These are phyloP conservation scores for Zalerion maritima DNA, from an alignment of 495 filamentous ascomycete genomes.

Conservation along the genomic window DNA sequence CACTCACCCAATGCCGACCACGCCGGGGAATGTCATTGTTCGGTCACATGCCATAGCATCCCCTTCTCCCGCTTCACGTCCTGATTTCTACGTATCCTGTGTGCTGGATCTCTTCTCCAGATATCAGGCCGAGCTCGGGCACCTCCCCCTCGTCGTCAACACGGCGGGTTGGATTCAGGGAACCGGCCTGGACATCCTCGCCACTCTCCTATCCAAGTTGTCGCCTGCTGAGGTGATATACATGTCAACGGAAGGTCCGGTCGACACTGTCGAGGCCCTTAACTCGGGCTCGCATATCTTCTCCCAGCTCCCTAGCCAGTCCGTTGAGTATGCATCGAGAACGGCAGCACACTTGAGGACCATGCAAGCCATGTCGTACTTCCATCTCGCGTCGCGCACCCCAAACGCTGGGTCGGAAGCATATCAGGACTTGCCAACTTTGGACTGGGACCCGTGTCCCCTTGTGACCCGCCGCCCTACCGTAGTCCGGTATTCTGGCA, in stretches of 20 bases:
- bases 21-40: slow-evolving; percentile 21
- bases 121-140: slow-evolving; percentile 34
- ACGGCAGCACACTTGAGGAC: slow-evolving; percentile 54
- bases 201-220: slow-evolving; percentile 39
- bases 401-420: slow-evolving; percentile 1
- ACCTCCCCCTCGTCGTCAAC: slow-evolving; percentile 60
- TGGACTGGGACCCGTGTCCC: slow-evolving; percentile 24
- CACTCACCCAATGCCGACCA: slow-evolving; percentile 42
- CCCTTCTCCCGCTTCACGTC: slow-evolving; percentile 52
- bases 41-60: slow-evolving; percentile 62
- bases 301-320: slow-evolving; percentile 39
- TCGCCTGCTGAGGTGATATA: slow-evolving; percentile 51
- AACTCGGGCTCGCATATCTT: slow-evolving; percentile 23
- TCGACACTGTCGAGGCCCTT: slow-evolving; percentile 47
- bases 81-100: slow-evolving; percentile 53
- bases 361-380: slow-evolving; percentile 75
- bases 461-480: slow-evolving; percentile 24
- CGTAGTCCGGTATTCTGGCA: slow-evolving; percentile 22
- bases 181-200: slow-evolving; percentile 54
- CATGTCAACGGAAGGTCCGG: slow-evolving; percentile 56
- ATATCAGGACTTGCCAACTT: neutral
- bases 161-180: slow-evolving; percentile 74
- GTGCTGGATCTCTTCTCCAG: slow-evolving; percentile 51
- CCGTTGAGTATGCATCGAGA: slow-evolving; percentile 44
- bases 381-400: slow-evolving; percentile 33